A percentile compares a stretch with the other conserved stretches of the same genome.
Evolutionary conservation across 1,139 yeast genomes (phyloP).

Genomic region (Arxiozyma heterogenica): DNA sequence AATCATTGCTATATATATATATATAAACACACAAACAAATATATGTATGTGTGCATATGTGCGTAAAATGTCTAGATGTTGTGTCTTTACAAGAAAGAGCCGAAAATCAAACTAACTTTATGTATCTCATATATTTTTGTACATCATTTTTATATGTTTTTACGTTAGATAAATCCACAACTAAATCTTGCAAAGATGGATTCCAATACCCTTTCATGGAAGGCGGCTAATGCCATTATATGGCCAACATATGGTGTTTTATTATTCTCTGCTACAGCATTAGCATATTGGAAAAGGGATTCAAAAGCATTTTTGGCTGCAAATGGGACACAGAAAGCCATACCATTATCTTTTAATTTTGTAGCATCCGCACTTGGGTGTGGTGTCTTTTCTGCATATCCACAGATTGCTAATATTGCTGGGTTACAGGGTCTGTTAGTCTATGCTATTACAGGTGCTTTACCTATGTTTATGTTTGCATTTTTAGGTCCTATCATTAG

Average conservation of each 20-base stretch:
- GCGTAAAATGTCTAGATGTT: neutral
- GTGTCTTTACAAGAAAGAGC: neutral
- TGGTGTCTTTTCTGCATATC: constrained; percentile 77
- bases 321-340: constrained; percentile 69
- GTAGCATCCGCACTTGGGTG: constrained; percentile 92
- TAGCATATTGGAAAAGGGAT: constrained; percentile 47
- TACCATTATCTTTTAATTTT: constrained; percentile 78
- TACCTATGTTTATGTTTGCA: constrained; percentile 79
- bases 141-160: neutral
- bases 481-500: constrained; percentile 75
- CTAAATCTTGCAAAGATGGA: neutral
- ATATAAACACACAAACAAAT: neutral
- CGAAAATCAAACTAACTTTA: neutral
- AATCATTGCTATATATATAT: neutral
- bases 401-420: constrained; percentile 75
- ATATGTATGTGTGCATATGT: no score
- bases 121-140: no score
- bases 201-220: constrained; percentile 29
- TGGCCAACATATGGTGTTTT: constrained; percentile 65
- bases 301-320: constrained; percentile 55
- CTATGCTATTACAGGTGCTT: constrained; percentile 70
- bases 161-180: neutral
- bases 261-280: constrained; percentile 48
- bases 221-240: constrained; percentile 67
- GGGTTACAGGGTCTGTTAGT: constrained; percentile 85